Percentiles rank a stretch among this genome's conserved stretches.
Conservation (phyloP, 106 monocot genomes). For the Apostasia shenzhenica region DNA sequence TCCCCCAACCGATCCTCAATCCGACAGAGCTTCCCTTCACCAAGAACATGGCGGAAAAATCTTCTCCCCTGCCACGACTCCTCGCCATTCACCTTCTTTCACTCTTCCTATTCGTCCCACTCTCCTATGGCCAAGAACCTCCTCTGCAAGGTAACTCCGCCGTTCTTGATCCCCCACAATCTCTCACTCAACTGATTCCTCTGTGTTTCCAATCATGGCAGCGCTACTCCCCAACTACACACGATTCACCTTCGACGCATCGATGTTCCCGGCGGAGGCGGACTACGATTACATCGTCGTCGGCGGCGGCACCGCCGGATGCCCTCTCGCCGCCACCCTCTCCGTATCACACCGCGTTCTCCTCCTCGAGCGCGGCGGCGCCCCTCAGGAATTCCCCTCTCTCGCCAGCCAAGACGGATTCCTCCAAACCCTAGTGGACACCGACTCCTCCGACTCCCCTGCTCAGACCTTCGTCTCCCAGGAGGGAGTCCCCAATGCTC, state of each 20-base stretch:
- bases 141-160: not conserved
- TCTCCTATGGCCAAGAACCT: not conserved
- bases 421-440: slow-evolving; percentile 32
- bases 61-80: not conserved
- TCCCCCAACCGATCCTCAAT: not conserved
- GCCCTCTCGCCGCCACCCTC: slow-evolving; percentile 73
- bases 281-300: slow-evolving; percentile 76
- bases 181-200: not conserved
- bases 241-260: slow-evolving; percentile 49
- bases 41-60: slow-evolving; percentile 10
- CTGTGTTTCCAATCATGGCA: not conserved
- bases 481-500: slow-evolving; percentile 69
- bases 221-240: slow-evolving; percentile 19
- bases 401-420: slow-evolving; percentile 45
- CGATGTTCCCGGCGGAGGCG: slow-evolving; percentile 34
- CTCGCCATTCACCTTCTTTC: not conserved
- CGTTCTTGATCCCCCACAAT: not conserved
- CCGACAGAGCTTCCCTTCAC: not conserved
- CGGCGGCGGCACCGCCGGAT: slow-evolving; percentile 74
- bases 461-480: slow-evolving; percentile 56
- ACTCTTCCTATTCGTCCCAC: slow-evolving; percentile 3
- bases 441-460: slow-evolving; percentile 39
- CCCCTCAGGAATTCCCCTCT: slow-evolving; percentile 50
- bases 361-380: slow-evolving; percentile 67
- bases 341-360: slow-evolving; percentile 37